Base-by-base conservation (phyloP, 331 rosid species). In the Quercus phellos region DNA sequence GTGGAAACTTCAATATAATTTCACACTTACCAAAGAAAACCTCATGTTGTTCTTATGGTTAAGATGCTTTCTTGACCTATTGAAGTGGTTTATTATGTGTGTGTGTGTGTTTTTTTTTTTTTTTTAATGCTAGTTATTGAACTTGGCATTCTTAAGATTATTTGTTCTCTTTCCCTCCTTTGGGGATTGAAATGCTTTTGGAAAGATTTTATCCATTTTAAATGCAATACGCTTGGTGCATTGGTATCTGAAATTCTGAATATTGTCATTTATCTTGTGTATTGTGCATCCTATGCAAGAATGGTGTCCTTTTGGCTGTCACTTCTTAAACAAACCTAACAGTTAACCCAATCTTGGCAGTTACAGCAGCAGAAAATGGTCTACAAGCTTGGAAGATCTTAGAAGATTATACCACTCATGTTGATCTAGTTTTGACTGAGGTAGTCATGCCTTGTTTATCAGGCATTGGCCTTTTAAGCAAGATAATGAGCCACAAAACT, bases 301-400 rank as follows among this genome's bases (percentile, higher is more conserved):
- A 68, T 69, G 71, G 76, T 19, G 55, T 22, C 55, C 54, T 38
- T 19, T 42, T 21, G 21, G 71, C 50, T 69, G 32, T 69, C 53
- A 38, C 32, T 42, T 69, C 30, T 43, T 22, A 68, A 18, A 29
- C 50, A 66, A 63, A 66, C 34, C n/a, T 66, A 66, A 66, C 51
- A 30, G 26, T 66, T 32, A 34, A 14, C 73, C 70, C 54, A 34
- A 70, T 51, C 51, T 68, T 81, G 60, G 73, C 90, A 94, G 98
- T 94, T 76, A 90, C 87, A 61, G 95, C 85, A 74, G 95, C 87
- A 55, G 95, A 92, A 76, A 92, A 92, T 29, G 98, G 96, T 79
- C 69, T 89, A 76, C 94, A 90, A 73, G 98, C 98, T 55, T 94
- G 98, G 98, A 94, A 89, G 88, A 80, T 94, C 53, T 86, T 94